Conservation (phyloP, 2,329 filamentous ascomycete genomes). For the Byssothecium circinans region DNA sequence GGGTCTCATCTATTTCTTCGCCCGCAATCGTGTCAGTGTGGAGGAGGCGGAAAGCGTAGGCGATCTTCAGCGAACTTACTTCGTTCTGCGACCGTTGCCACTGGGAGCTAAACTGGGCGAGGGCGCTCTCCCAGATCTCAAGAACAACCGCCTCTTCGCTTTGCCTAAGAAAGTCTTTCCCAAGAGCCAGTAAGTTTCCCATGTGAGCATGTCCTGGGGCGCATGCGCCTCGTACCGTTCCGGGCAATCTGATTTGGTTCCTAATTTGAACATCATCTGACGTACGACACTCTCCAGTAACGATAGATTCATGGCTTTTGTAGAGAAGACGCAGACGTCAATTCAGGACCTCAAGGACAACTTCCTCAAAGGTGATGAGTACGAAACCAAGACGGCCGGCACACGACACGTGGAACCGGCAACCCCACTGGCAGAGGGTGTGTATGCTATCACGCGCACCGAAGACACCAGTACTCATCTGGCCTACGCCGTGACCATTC, state of each 20-base stretch:
- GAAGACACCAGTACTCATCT: conserved; percentile 70
- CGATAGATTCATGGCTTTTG: conserved; percentile 79
- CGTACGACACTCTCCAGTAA: conserved; percentile 17
- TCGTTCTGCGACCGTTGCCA: conserved; percentile 74
- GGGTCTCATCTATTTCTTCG: conserved; percentile 89
- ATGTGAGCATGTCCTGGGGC: too few species aligned
- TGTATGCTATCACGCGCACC: conserved; percentile 78
- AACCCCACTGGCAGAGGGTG: conserved; percentile 77
- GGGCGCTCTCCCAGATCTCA: conserved; percentile 57
- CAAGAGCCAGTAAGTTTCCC: conserved; percentile 50
- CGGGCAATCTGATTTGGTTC: too few species aligned
- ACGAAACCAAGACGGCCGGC: conserved; percentile 75
- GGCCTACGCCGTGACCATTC: conserved; percentile 77
- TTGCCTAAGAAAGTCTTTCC: conserved; percentile 86
- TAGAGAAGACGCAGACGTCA: conserved; percentile 70
- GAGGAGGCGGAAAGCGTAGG: conserved; percentile 68
- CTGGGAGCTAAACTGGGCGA: conserved; percentile 68
- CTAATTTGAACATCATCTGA: not conserved
- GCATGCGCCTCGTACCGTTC: too few species aligned
- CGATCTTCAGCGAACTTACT: conserved; percentile 77
- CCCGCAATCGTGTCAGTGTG: conserved; percentile 73
- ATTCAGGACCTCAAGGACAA: conserved; percentile 71
- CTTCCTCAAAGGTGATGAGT: conserved; percentile 68
- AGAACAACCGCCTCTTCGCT: conserved; percentile 71
- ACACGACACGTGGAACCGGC: conserved; percentile 69